A percentile compares a stretch with the other conserved stretches of the same genome.
These are phyloP conservation scores for Aspergillus sp. DNA, from an alignment of 2,329 filamentous ascomycete genomes.

Conservation along the genomic window DNA sequence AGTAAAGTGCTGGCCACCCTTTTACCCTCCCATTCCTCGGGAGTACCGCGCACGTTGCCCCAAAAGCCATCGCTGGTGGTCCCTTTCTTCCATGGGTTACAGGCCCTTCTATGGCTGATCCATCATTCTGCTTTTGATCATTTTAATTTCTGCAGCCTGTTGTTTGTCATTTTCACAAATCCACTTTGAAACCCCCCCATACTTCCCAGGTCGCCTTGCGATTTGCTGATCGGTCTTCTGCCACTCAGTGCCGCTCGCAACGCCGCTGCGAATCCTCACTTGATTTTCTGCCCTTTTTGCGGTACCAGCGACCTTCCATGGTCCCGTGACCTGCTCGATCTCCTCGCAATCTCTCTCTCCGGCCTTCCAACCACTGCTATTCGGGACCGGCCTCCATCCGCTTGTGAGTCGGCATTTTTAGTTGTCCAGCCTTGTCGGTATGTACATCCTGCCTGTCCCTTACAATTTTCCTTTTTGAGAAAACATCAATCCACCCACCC, in stretches of 20 bases:
- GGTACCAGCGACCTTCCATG: conserved; percentile 13
- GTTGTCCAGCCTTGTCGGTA: conserved; percentile 47
- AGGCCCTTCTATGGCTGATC: conserved; percentile 14
- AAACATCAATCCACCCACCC: conserved; percentile 9
- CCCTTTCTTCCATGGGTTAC: conserved; percentile 12
- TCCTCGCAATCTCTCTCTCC: conserved; percentile 24
- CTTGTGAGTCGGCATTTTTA: conserved; percentile 43
- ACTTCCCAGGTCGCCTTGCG: not conserved
- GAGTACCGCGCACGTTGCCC: conserved; percentile 23
- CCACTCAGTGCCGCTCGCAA: conserved; percentile 1
- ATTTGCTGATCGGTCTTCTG: conserved; percentile 16
- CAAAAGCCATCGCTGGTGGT: conserved; percentile 10
- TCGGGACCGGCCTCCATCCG: conserved; percentile 42
- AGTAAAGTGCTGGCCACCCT: conserved; percentile 18
- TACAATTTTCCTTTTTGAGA: not conserved
- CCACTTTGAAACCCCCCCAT: not conserved
- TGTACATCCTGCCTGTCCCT: conserved; percentile 28
- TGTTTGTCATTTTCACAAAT: not conserved
- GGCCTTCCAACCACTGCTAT: conserved; percentile 37
- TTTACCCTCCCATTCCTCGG: conserved; percentile 22
- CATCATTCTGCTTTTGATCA: conserved; percentile 3
- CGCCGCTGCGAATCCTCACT: not conserved
- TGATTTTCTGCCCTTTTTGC: conserved; percentile 13
- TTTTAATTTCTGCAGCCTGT: not conserved
- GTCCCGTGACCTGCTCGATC: conserved; percentile 32